A percentile compares a stretch with the other conserved stretches of the same genome.
These are phyloP conservation scores for Podila horticola DNA, from an alignment of 192 early-diverging fungal species.

Conservation along the genomic window DNA sequence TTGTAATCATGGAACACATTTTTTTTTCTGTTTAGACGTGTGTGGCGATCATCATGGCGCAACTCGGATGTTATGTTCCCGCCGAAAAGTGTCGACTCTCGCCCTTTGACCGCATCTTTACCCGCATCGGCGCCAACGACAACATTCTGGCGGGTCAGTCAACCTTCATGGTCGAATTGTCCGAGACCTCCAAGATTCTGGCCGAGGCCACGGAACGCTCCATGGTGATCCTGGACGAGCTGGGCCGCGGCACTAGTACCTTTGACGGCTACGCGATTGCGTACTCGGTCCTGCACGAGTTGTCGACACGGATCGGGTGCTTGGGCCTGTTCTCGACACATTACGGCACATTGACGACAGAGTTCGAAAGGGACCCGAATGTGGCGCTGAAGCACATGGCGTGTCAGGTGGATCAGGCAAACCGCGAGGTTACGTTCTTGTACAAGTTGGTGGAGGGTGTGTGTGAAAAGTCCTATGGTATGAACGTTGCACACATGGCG, in stretches of 20 bases:
- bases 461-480: constrained; percentile 94
- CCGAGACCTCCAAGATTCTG: constrained; percentile 93
- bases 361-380: constrained; percentile 80
- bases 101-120: constrained; percentile 95
- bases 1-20: background rate
- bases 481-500: constrained; percentile 99
- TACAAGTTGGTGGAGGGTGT: constrained; percentile 89
- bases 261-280: constrained; percentile 98
- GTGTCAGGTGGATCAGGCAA: constrained; percentile 81
- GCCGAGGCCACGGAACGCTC: constrained; percentile 89
- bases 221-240: constrained; percentile 96
- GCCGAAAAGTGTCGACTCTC: constrained; percentile 77
- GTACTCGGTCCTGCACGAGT: constrained; percentile 85
- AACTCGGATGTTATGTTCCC: constrained; percentile 95
- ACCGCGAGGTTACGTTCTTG: constrained; percentile 92
- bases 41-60: constrained; percentile 95
- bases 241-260: constrained; percentile 96
- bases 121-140: constrained; percentile 98
- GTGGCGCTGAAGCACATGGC: constrained; percentile 91
- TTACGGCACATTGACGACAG: constrained; percentile 90
- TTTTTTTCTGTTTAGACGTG: constrained; percentile 67
- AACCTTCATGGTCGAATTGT: constrained; percentile 97
- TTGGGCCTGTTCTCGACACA: constrained; percentile 97
- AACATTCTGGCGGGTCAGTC: constrained; percentile 94
- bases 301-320: constrained; percentile 85